These are phyloP conservation scores for Acanthamoeba lenticulata DNA, from an alignment of 208 protist genomes.

Conservation along the genomic window DNA sequence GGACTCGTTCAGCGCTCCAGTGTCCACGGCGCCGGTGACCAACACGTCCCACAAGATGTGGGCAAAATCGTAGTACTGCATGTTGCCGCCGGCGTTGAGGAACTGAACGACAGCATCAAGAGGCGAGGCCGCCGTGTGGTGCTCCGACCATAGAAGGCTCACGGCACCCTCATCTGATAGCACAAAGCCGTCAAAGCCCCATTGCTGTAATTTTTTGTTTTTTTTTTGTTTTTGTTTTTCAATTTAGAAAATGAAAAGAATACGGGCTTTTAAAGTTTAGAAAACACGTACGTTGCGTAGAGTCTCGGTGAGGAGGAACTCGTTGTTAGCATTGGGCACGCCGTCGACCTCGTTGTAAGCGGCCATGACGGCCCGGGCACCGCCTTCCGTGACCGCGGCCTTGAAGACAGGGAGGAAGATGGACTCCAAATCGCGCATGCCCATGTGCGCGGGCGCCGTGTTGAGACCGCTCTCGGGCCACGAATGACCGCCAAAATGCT, in stretches of 20 bases:
- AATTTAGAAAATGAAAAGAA: too few species aligned
- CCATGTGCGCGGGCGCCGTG: not conserved
- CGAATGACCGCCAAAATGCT: not conserved
- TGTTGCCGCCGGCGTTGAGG: not conserved
- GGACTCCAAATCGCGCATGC: not conserved
- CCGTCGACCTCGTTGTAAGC: not conserved
- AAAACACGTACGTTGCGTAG: not conserved
- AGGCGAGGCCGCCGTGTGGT: not conserved
- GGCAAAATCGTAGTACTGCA: conserved; percentile 1
- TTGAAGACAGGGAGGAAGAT: not conserved
- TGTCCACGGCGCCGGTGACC: not conserved
- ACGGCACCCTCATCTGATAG: not conserved
- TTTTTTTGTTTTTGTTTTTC: too few species aligned
- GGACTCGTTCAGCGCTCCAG: not conserved
- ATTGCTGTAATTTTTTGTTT: not conserved
- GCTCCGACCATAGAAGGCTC: not conserved
- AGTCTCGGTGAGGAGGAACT: not conserved
- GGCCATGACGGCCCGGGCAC: not conserved
- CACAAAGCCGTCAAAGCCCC: conserved; percentile 20
- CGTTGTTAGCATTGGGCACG: not conserved
- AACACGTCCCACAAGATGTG: not conserved
- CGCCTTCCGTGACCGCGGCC: not conserved
- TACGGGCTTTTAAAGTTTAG: not conserved
- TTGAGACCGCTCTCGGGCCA: not conserved
- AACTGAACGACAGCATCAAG: not conserved